Evolutionary conservation across 257 asterid genomes (phyloP).

Genomic region (Agastache rugosa): DNA sequence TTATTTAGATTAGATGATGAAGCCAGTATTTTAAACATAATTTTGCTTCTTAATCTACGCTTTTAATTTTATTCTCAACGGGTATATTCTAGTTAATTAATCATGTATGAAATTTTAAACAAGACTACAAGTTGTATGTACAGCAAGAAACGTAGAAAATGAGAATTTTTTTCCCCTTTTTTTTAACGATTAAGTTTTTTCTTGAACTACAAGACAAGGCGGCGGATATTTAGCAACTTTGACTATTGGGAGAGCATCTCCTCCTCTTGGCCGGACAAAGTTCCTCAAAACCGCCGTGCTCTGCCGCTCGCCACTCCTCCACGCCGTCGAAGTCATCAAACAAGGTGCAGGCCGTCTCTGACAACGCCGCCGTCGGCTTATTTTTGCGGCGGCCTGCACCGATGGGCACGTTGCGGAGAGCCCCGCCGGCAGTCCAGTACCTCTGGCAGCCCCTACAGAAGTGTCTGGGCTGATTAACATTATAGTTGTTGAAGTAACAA

Average conservation of each 20-base stretch:
- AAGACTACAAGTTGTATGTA: conserved; percentile 24
- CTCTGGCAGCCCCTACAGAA: conserved; percentile 88
- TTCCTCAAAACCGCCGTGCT: conserved; percentile 48
- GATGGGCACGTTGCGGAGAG: conserved; percentile 86
- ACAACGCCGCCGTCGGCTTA: conserved; percentile 55
- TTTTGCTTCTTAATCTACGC: conserved; percentile 29
- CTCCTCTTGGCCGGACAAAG: conserved; percentile 68
- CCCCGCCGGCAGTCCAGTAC: conserved; percentile 98
- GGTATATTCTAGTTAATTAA: background rate
- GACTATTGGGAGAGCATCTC: conserved; percentile 65
- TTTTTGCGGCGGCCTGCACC: conserved; percentile 92
- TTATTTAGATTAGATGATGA: too few relatives aligned
- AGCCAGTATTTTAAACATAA: background rate
- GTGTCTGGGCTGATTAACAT: conserved; percentile 95
- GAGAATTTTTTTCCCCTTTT: background rate
- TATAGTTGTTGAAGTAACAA: conserved; percentile 93
- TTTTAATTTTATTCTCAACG: conserved; percentile 22
- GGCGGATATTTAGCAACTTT: conserved; percentile 50
- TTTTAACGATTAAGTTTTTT: background rate
- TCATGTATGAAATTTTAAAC: conserved; percentile 16
- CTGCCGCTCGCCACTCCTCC: conserved; percentile 62
- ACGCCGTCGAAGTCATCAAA: conserved; percentile 54
- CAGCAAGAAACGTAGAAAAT: conserved; percentile 35
- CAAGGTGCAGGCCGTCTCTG: conserved; percentile 57
- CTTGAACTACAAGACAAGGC: conserved; percentile 44